Conservation (phyloP, 345 rosid genomes). For the Salix viminalis region DNA sequence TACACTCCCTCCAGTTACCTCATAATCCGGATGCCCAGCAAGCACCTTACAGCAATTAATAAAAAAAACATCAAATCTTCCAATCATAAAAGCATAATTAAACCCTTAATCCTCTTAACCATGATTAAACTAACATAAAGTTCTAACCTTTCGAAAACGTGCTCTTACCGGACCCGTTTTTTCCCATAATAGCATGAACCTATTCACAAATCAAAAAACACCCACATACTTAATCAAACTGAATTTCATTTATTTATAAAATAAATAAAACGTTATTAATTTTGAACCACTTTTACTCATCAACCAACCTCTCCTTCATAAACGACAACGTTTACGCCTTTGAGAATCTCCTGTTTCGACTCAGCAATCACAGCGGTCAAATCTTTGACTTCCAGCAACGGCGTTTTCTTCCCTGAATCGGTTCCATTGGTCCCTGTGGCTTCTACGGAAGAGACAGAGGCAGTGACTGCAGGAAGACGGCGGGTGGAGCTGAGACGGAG, state of each 20-base stretch:
- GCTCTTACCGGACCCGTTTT: slow-evolving; percentile 98
- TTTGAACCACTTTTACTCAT: not conserved
- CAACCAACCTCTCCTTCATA: slow-evolving; percentile 76
- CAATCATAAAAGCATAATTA: not conserved
- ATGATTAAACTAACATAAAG: not conserved
- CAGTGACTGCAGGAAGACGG: slow-evolving; percentile 3
- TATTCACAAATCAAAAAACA: slow-evolving; percentile 4
- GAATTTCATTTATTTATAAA: not conserved
- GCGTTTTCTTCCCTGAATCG: slow-evolving; percentile 28
- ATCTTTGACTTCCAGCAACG: slow-evolving; percentile 74
- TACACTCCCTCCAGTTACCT: slow-evolving; percentile 83
- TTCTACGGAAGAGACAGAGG: slow-evolving; percentile 1
- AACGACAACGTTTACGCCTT: slow-evolving; percentile 68
- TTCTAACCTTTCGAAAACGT: slow-evolving; percentile 81
- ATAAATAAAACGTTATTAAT: not conserved
- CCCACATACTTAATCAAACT: not conserved
- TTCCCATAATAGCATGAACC: slow-evolving; percentile 97
- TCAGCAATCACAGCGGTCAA: slow-evolving; percentile 76
- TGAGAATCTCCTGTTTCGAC: slow-evolving; percentile 77
- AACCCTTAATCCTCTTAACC: not conserved
- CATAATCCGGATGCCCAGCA: slow-evolving; percentile 93
- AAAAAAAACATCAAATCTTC: not conserved
- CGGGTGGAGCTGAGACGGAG: not conserved
- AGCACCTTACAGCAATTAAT: slow-evolving; percentile 53
- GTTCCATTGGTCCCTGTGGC: not conserved